Base-by-base conservation (phyloP, 2,329 filamentous ascomycete species). In the Aspergillus arachidicola region DNA sequence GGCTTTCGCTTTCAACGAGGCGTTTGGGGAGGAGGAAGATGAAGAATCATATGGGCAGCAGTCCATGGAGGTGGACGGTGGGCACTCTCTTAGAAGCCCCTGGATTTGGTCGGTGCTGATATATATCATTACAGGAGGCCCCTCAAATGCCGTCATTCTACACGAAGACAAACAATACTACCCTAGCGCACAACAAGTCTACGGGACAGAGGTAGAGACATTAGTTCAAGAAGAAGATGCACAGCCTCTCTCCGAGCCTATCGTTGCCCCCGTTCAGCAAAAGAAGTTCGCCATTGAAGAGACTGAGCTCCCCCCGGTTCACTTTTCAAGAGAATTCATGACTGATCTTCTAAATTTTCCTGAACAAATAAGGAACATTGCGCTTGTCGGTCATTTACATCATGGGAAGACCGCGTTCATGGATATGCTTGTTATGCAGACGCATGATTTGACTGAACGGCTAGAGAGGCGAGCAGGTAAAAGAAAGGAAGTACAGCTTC, bases 81-180 rank as follows among this genome's bases (percentile, higher is more conserved):
- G 23, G 60, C 26, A 30, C 51, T 38, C n/a, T n/a, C 28, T 30
- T 57, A 32, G 23, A 46, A 21, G 28, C n/a, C 3, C 19, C 57
- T 36, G 51, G 21, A n/a, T 41, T 46, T 36, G 12, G 41, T 55
- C 30, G 28, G 65, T 60, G 60, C 76, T 78, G 62, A 79, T 64
- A 57, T 58, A 78, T 63, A 57, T 58, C 61, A 65, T 86, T 60
- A 88, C 93, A 77, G 90, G 94, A 56, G 93, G 91, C 16, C 92
- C 94, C 4, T 97, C 94, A 6, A 99, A 98, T 78, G 94, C 95
- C 58, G 93, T 99, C n/a, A 87, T 99, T 62, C 86, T 99, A 53
- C 95, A 99, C 81, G 95, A 99, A 84, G 95, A 99, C 82, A 99
- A 99, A 79, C 95, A 98, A 77, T 99, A 99, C 80, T 99, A 99